Evolutionary conservation across 805 yeast genomes (phyloP), one percentile per base, ranked within the genome.

Genomic region (Ogataea minuta): DNA sequence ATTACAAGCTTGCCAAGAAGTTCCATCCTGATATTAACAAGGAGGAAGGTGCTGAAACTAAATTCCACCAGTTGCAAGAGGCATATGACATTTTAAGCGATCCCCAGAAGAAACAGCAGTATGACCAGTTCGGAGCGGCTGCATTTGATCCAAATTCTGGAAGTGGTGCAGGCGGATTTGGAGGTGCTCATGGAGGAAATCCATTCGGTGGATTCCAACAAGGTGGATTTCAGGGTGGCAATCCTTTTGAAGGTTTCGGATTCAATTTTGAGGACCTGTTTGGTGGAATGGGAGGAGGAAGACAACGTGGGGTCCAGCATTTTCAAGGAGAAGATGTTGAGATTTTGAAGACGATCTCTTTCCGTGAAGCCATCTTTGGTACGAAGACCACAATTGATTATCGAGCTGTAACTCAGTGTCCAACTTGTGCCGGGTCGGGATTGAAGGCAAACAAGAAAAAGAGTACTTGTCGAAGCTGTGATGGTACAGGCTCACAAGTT

Each of bases 1-100:
- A 93, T 67, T 89, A 89, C 61, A 83, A 88, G 56, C 69, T 93
- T 48, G 99, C 97, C 11, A 93, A 93, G 63, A 77, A 91, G 61
- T 89, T 71, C 63, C 99, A 93, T 63, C 99, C 99, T 0, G 99
- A 93, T 67, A 86, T 93, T 31, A 93, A 91, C 63, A 93, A 91
- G 63, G 96, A 86, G 48, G 76, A 77, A 17, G 91, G 76, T 13
- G 93, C 98, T 0, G 95, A 91, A 53, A 77, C 79, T 57, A 80
- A 80, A 62, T 93, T 93, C 67, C 98, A 93, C 57, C 87, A 85
- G 54, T 76, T 93, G 49, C 98, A 91, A 59, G 93, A 85, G 48
- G 95, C 97, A 1, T 93, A 95, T 58, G 99, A 93, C 63, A 77
- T 93, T 25, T 70, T 93, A 56, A 80, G 88, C 31, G 95, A 89